Conservation (phyloP, 768 basidiomycete species). For the Tricholoma flavovirens region DNA sequence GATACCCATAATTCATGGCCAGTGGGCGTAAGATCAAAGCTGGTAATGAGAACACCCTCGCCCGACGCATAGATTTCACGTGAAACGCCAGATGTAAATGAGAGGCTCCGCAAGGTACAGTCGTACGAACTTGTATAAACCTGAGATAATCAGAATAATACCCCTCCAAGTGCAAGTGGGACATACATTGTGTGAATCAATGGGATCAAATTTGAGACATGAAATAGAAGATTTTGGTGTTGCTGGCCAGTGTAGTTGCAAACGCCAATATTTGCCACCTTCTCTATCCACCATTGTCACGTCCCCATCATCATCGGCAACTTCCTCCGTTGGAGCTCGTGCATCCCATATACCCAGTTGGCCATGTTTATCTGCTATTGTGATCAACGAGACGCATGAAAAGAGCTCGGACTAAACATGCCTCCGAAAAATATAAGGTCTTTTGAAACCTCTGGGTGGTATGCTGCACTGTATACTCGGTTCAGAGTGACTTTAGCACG, state of each 20-base stretch:
- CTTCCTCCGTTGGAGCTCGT: conserved; percentile 60
- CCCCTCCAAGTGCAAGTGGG: background rate
- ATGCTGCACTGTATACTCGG: conserved; percentile 71
- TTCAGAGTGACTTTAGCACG: conserved; percentile 77
- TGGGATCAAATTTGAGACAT: conserved; percentile 69
- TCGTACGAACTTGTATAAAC: conserved; percentile 82
- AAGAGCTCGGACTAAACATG: conserved; percentile 18
- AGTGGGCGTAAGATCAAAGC: conserved; percentile 58
- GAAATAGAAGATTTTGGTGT: conserved; percentile 77
- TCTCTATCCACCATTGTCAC: conserved; percentile 36
- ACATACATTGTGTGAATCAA: conserved; percentile 65
- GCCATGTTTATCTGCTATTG: conserved; percentile 66
- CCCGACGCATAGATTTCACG: conserved; percentile 62
- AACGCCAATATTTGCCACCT: conserved; percentile 72
- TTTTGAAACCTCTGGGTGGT: conserved; percentile 74
- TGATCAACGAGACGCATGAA: background rate
- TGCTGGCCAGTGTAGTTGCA: conserved; percentile 83
- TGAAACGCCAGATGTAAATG: conserved; percentile 68
- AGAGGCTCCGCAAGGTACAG: conserved; percentile 66
- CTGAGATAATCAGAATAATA: conserved; percentile 29
- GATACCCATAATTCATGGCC: conserved; percentile 86
- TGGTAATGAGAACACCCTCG: conserved; percentile 53
- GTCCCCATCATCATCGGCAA: conserved; percentile 58
- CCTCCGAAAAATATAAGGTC: conserved; percentile 88
- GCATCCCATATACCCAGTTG: conserved; percentile 86